Evolutionary conservation across 2,329 filamentous ascomycete genomes (phyloP).

Genomic region (Trichoderma hamatum): DNA sequence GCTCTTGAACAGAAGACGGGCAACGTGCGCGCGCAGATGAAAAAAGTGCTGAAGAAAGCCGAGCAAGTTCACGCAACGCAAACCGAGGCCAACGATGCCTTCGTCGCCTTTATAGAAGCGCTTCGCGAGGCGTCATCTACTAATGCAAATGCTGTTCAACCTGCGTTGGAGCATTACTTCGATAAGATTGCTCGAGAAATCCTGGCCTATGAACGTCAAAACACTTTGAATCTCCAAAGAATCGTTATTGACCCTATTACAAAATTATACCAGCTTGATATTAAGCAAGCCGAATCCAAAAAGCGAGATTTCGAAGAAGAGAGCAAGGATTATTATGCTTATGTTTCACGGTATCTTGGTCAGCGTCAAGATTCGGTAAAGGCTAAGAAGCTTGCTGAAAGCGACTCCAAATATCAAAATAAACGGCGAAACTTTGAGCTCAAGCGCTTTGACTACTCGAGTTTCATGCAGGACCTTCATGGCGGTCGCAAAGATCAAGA

Average conservation of each 20-base stretch:
- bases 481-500: conserved; percentile 98
- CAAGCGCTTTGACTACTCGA: conserved; percentile 97
- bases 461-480: conserved; percentile 98
- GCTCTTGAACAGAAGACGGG: conserved; percentile 94
- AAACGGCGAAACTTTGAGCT: conserved; percentile 95
- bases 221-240: conserved; percentile 81
- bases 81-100: conserved; percentile 80
- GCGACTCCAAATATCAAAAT: conserved; percentile 92
- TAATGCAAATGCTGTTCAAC: conserved; percentile 95
- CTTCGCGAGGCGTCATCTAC: conserved; percentile 85
- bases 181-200: conserved; percentile 96
- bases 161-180: conserved; percentile 96
- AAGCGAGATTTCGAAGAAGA: conserved; percentile 98
- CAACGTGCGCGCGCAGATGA: conserved; percentile 91
- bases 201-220: conserved; percentile 80
- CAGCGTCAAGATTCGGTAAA: conserved; percentile 95
- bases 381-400: conserved; percentile 93
- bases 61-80: conserved; percentile 84
- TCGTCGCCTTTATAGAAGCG: conserved; percentile 80
- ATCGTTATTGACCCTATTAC: conserved; percentile 93
- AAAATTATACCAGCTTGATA: conserved; percentile 91
- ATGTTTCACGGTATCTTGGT: conserved; percentile 92
- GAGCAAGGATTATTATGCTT: conserved; percentile 97
- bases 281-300: conserved; percentile 96
- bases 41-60: conserved; percentile 92